Evolutionary conservation across 805 yeast species (phyloP), one percentile per base, ranked within the genome.

Genomic region (Hanseniaspora vineae): DNA sequence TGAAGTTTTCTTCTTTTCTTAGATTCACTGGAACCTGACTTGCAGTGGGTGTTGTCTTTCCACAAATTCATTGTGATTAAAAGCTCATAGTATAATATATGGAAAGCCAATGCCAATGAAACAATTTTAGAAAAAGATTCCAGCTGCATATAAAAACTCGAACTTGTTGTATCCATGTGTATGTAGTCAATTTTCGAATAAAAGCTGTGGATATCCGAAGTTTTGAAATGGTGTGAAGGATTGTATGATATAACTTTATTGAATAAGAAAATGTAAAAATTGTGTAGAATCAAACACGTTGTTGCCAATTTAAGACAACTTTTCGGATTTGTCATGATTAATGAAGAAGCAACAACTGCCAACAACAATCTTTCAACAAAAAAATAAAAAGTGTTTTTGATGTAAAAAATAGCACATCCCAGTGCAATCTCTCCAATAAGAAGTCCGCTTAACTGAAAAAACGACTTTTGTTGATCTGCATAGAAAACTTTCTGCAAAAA

Each of bases 331-430:
- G 37, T 33, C 15, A 59, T 61, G n/a, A 60, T 59, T 52, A 61
- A 51, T n/a, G 62, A 60, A 1, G 66, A 61, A 15, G 66, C 62
- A 19, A 60, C 39, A 1, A 61, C 55, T 9, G 65, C 52, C 37
- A 59, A 50, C 3, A 64, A 58, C 42, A 62, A 49, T 44, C 54
- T 58, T 47, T 61, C 57, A 19, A 59, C 50, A 2, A 61, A 62
- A 8, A 46, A 45, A 13, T 55, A 45, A 43, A 61, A 33, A 14
- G 37, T 33, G 15, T 6, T 14, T 33, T 10, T 33, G 5, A 33
- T 13, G 5, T 33, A 14, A 33, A 33, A 33, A 6, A 33, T 13
- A 10, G 15, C 15, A 10, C 14, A 33, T 5, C 37, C 37, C 15
- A 33, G 9, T 33, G 15, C 15, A 33, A 33, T 5, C 9, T 33